Percentiles rank a stretch among this genome's conserved stretches.
phyloP scores from a whole-genome alignment of 352 stramenopile genomes.

The Phytopythium helicoides region DNA sequence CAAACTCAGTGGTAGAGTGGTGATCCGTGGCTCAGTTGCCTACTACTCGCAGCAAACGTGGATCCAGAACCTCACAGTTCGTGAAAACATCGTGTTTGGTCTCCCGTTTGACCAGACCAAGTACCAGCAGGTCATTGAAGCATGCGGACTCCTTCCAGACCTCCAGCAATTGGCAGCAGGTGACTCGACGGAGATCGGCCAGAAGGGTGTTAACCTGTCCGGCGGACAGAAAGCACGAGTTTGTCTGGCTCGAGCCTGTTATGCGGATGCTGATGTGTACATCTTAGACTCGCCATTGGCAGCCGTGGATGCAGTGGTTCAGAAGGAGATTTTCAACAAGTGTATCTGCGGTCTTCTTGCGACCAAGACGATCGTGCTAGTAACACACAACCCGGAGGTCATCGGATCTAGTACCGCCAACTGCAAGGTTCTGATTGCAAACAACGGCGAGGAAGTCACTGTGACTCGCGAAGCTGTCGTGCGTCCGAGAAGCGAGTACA shows the following conservation, averaged over 20 bases:
- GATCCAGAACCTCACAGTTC: constrained; percentile 94
- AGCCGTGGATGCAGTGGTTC: constrained; percentile 94
- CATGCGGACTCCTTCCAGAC: constrained; percentile 85
- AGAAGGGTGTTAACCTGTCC: constrained; percentile 94
- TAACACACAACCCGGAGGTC: constrained; percentile 89
- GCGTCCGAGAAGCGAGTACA: too few relatives aligned
- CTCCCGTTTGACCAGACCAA: constrained; percentile 39
- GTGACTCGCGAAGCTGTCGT: too few relatives aligned
- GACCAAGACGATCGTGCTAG: constrained; percentile 82
- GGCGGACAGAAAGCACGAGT: constrained; percentile 91
- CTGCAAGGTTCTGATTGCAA: constrained; percentile 15
- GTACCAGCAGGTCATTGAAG: constrained; percentile 63
- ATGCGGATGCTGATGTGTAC: constrained; percentile 61
- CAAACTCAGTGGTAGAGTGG: constrained; percentile 25
- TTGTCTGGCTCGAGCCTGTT: constrained; percentile 64
- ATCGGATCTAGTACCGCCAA: constrained; percentile 29
- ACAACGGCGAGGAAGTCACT: not conserved
- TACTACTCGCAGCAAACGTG: constrained; percentile 91
- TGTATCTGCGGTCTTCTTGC: constrained; percentile 39
- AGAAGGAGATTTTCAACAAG: constrained; percentile 88
- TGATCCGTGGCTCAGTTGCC: constrained; percentile 34
- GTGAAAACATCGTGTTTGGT: constrained; percentile 95
- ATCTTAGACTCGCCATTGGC: constrained; percentile 92
- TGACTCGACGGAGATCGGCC: constrained; percentile 94
- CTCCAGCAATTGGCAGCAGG: constrained; percentile 74